Base-by-base conservation (phyloP, 805 yeast genomes). In the Starmerella cellae region DNA sequence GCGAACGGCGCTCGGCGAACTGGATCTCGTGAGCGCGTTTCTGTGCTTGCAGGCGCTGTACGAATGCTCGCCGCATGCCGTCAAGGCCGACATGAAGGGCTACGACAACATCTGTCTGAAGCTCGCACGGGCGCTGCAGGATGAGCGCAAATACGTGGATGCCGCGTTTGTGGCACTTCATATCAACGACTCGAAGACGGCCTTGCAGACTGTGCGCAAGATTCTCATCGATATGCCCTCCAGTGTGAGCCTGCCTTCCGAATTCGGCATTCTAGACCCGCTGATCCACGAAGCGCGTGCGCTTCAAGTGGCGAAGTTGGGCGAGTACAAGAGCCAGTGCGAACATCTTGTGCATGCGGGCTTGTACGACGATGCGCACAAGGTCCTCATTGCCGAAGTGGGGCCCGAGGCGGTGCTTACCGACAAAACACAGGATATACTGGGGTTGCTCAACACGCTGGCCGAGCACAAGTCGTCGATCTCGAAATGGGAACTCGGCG, bases 341-440 rank as follows among this genome's bases (percentile, higher is more conserved):
- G 64, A 68, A 36, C 73, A 77, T 23, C 68, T 79, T 36, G 60
- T 83, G 1, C 67, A 65, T 11, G 94, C 94, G 0, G 66, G 64
- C 10, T 58, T 70, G 38, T 73, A 72, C 64, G 65, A 60, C 0
- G 75, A 73, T 31, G 94, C 95, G 0, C 91, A 82, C 53, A 56
- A 61, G 2, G 61, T 74, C 1, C 60, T 82, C 3, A 52, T 77
- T 8, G 55, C 63, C 1, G 57, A 66, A 3, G 79, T 84, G 24
- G 97, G 88, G 0, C 97, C 97, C 8, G 58, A 60, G 13, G 71
- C 78, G 3, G 73, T 87, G 1, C 70, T 77, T 14, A 65, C 71
- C n/a, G 69, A 71, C 43, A 61, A 58, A 13, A 38, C 51, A 5
- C 48, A 35, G 17, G 41, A 40, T 13, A 43, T 63, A 11, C 39